Conservation (phyloP, 257 asterid genomes). For the Penstemon davidsonii region DNA sequence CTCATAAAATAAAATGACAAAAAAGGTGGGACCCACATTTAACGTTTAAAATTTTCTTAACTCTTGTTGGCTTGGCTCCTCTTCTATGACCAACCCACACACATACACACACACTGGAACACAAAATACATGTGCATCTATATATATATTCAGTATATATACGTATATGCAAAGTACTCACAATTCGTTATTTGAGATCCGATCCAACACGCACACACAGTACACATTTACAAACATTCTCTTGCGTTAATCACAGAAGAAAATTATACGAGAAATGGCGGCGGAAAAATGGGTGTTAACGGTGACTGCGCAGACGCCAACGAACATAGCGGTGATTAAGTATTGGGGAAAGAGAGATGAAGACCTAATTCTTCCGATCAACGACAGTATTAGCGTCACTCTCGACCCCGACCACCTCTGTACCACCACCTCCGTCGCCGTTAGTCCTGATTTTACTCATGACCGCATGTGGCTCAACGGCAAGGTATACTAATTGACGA, state of each 20-base stretch:
- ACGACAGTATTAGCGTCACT: slow-evolving; percentile 95
- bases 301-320: slow-evolving; percentile 92
- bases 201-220: slow-evolving; percentile 18
- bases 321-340: slow-evolving; percentile 93
- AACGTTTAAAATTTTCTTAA: too few species aligned
- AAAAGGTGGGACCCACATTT: too few species aligned
- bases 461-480: slow-evolving; percentile 98
- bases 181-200: slow-evolving; percentile 22
- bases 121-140: not conserved
- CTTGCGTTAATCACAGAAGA: not conserved
- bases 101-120: too few species aligned
- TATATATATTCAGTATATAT: slow-evolving; percentile 3
- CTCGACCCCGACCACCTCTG: slow-evolving; percentile 95
- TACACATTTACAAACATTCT: not conserved
- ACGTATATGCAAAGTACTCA: not conserved
- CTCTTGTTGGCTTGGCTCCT: too few species aligned
- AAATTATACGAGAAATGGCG: slow-evolving; percentile 34
- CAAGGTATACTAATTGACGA: slow-evolving; percentile 46
- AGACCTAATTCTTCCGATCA: slow-evolving; percentile 72
- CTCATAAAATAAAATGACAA: too few species aligned
- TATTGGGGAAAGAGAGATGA: slow-evolving; percentile 98
- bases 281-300: slow-evolving; percentile 68
- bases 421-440: slow-evolving; percentile 98
- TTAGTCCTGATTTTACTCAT: slow-evolving; percentile 65
- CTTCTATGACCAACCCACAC: too few species aligned